A percentile compares a stretch with the other conserved stretches of the same genome.
These are phyloP conservation scores for Scheffersomyces ergatensis DNA, from an alignment of 805 yeast genomes.

Conservation along the genomic window DNA sequence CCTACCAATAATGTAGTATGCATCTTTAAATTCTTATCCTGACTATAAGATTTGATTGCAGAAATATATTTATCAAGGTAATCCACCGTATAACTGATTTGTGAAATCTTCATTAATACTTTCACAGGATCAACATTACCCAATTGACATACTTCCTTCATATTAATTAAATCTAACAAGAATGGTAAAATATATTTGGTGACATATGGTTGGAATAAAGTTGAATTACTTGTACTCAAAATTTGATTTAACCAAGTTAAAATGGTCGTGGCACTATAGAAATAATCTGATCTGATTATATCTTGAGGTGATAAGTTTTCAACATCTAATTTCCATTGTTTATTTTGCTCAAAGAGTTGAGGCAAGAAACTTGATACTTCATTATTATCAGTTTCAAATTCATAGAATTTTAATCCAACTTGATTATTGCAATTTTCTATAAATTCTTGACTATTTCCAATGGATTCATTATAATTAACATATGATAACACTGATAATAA, in stretches of 20 bases:
- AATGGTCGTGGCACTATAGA: slow-evolving; percentile 63
- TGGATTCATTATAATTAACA: slow-evolving; percentile 42
- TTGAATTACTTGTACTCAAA: slow-evolving; percentile 52
- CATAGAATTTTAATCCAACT: slow-evolving; percentile 31
- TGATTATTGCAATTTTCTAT: slow-evolving; percentile 31
- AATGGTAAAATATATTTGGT: slow-evolving; percentile 60
- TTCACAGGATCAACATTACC: slow-evolving; percentile 56
- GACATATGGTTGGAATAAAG: slow-evolving; percentile 52
- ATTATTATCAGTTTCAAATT: slow-evolving; percentile 13
- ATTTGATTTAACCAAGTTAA: slow-evolving; percentile 57
- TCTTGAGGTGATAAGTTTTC: slow-evolving; percentile 49
- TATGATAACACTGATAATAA: slow-evolving; percentile 48
- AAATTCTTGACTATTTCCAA: slow-evolving; percentile 36
- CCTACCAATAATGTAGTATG: slow-evolving; percentile 61
- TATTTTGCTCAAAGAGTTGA: slow-evolving; percentile 44
- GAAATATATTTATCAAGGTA: slow-evolving; percentile 24
- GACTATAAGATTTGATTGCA: slow-evolving; percentile 37
- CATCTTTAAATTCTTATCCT: slow-evolving; percentile 25
- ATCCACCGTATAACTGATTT: slow-evolving; percentile 25
- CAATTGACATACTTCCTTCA: slow-evolving; percentile 79
- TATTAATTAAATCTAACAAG: slow-evolving; percentile 56
- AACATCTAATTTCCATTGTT: slow-evolving; percentile 35
- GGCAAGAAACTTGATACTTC: slow-evolving; percentile 36
- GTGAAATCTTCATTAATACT: slow-evolving; percentile 45
- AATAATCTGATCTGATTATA: slow-evolving; percentile 56